Conservation (phyloP, 176 grass and related monocot species). For the Zoysia japonica region DNA sequence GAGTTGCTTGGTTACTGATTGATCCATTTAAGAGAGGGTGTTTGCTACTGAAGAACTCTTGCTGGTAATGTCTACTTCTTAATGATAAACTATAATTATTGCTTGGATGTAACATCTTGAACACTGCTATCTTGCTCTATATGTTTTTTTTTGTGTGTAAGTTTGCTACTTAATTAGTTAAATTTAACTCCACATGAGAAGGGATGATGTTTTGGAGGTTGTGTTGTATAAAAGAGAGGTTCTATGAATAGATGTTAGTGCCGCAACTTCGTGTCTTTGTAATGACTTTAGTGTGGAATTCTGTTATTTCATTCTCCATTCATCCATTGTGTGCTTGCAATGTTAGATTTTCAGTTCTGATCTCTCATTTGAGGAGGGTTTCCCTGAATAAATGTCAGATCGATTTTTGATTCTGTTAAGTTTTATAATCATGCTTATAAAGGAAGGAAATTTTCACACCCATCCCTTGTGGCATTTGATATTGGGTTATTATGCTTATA, state of each 20-base stretch:
- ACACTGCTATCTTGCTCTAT: background rate
- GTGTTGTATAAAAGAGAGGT: background rate
- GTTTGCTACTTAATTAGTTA: conserved; percentile 1
- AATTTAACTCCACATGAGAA: background rate
- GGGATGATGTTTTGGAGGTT: conserved; percentile 1
- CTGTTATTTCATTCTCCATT: background rate
- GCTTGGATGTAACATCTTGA: conserved; percentile 23
- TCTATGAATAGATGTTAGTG: conserved; percentile 8
- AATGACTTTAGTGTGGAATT: background rate
- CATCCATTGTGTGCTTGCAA: background rate
- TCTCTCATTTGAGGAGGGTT: background rate
- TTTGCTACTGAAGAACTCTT: conserved; percentile 16
- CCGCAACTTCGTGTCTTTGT: background rate
- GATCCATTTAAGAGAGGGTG: background rate
- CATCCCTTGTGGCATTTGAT: too few relatives aligned
- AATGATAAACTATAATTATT: conserved; percentile 26
- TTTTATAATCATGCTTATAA: background rate
- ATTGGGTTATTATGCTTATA: too few relatives aligned
- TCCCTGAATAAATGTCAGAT: background rate
- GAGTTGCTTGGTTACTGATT: conserved; percentile 71
- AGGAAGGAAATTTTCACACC: background rate
- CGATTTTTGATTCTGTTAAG: background rate
- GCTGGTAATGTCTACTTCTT: conserved; percentile 37
- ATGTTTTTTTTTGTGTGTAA: conserved; percentile 29
- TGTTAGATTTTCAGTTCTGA: background rate